These are phyloP conservation scores for Penicillium macrosclerotiorum DNA, from an alignment of 495 filamentous ascomycete genomes.

Conservation along the genomic window DNA sequence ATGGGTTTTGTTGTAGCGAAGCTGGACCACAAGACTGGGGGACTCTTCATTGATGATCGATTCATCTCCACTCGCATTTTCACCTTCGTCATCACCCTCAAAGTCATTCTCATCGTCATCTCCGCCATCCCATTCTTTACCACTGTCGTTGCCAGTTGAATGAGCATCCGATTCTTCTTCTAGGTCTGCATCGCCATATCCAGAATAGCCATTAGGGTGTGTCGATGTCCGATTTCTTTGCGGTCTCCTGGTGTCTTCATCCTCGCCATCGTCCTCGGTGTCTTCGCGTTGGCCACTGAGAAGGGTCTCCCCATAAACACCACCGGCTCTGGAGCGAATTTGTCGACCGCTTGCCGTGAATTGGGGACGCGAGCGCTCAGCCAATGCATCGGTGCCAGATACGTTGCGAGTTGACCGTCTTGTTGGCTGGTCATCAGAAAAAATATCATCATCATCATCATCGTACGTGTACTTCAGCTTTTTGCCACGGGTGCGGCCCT, in stretches of 20 bases:
- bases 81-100: slow-evolving; percentile 64
- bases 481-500: slow-evolving; percentile 94
- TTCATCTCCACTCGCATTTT: slow-evolving; percentile 57
- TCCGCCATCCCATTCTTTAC: slow-evolving; percentile 65
- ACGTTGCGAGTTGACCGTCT: slow-evolving; percentile 70
- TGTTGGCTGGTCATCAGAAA: slow-evolving; percentile 64
- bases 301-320: slow-evolving; percentile 74
- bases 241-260: slow-evolving; percentile 29
- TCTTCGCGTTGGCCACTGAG: slow-evolving; percentile 51
- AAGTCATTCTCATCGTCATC: slow-evolving; percentile 69
- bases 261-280: slow-evolving; percentile 27
- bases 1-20: slow-evolving; percentile 49
- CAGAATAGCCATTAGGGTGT: slow-evolving; percentile 45
- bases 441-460: slow-evolving; percentile 82
- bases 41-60: slow-evolving; percentile 53
- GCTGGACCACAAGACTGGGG: slow-evolving; percentile 63
- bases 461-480: slow-evolving; percentile 94
- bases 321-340: slow-evolving; percentile 69
- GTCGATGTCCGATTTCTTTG: slow-evolving; percentile 31
- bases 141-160: slow-evolving; percentile 57
- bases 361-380: slow-evolving; percentile 67
- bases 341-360: slow-evolving; percentile 90
- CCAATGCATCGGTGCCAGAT: slow-evolving; percentile 67
- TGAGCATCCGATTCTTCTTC: slow-evolving; percentile 62
- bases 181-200: slow-evolving; percentile 58